Evolutionary conservation across 331 rosid genomes (phyloP).

Genomic region (Rosa hybrid): DNA sequence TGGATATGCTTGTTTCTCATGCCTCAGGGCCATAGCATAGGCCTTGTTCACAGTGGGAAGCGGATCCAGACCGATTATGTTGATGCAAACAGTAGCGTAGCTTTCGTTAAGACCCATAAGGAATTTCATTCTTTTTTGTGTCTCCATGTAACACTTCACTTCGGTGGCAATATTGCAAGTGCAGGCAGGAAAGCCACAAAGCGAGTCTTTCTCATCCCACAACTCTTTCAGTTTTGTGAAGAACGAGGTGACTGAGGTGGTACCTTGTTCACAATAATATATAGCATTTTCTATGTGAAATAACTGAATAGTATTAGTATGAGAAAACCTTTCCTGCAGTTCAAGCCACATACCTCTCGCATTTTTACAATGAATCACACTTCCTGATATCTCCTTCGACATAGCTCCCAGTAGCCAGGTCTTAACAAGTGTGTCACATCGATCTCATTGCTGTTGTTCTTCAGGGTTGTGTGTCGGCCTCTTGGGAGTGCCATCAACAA

Average conservation of each 20-base stretch:
- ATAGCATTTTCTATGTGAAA: too few relatives aligned
- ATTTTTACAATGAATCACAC: neutral
- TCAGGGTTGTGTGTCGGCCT: neutral
- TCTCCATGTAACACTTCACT: neutral
- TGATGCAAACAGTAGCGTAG: neutral
- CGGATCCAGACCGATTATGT: neutral
- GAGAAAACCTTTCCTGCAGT: neutral
- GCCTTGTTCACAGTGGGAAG: neutral
- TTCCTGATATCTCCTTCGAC: neutral
- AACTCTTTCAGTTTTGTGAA: neutral
- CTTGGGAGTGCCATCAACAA: neutral
- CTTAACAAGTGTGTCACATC: neutral
- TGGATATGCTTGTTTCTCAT: neutral
- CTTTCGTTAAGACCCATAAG: neutral
- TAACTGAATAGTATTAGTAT: too few relatives aligned
- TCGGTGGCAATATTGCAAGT: neutral
- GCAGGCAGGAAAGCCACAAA: neutral
- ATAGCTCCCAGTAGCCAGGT: slow-evolving; percentile 9
- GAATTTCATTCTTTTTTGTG: neutral
- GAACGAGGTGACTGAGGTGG: neutral
- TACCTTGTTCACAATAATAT: too few relatives aligned
- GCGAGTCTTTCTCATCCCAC: neutral
- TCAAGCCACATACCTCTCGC: neutral
- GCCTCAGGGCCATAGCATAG: neutral
- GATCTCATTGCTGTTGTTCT: neutral